Percentiles rank a stretch among this genome's conserved stretches.
Conservation (phyloP, 352 stramenopile genomes). For the Phytophthora agathidicida region DNA sequence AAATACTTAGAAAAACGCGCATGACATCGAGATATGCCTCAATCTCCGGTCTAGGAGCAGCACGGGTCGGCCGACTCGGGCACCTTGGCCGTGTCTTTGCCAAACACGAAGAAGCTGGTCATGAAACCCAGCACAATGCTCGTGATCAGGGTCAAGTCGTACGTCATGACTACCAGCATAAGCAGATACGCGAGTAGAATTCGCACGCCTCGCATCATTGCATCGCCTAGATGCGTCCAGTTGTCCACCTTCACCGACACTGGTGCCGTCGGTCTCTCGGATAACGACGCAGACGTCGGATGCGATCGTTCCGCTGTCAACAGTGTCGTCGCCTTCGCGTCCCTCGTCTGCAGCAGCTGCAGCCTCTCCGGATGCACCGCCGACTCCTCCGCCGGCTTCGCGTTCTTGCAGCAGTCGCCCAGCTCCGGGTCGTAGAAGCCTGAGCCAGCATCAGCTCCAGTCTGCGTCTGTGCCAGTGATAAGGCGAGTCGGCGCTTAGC, state of each 20-base stretch:
- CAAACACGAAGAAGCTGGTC: conserved; percentile 70
- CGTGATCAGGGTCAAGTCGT: conserved; percentile 64
- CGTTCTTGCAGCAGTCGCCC: not conserved
- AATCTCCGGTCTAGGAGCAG: conserved; percentile 41
- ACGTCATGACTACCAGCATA: conserved; percentile 86
- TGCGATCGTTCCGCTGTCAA: conserved; percentile 11
- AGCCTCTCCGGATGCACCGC: conserved; percentile 27
- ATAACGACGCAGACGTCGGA: conserved; percentile 6
- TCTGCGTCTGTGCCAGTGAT: not conserved
- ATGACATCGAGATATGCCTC: too few species aligned
- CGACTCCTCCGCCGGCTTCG: conserved; percentile 16
- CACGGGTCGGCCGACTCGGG: conserved; percentile 72
- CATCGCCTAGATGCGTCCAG: conserved; percentile 63
- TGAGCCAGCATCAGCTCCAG: not conserved
- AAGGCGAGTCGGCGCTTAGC: conserved; percentile 30
- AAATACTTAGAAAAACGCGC: not conserved
- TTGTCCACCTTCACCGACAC: conserved; percentile 53
- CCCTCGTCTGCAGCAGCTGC: conserved; percentile 9
- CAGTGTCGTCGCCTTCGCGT: conserved; percentile 21
- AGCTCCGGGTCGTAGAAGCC: conserved; percentile 44
- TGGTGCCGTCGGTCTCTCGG: not conserved
- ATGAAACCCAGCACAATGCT: conserved; percentile 74
- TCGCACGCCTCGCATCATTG: conserved; percentile 61
- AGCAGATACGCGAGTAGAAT: conserved; percentile 81
- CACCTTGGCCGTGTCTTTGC: conserved; percentile 74